Evolutionary conservation across 805 yeast genomes (phyloP), one percentile per base, ranked within the genome.

Genomic region (Yamadazyma tumulicola): DNA sequence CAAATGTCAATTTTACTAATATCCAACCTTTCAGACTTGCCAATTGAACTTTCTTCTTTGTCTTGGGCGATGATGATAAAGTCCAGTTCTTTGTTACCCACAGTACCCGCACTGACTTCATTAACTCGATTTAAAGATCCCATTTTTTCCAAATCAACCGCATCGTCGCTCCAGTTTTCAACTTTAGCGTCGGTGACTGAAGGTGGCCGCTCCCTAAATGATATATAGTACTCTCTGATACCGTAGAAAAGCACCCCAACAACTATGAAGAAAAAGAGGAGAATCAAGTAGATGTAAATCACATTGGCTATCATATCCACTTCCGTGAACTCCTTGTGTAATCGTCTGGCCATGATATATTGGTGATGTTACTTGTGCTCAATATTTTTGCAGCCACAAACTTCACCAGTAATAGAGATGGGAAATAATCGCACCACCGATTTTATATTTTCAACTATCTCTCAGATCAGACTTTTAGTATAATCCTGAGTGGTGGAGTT

Each of bases 221-320:
- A 42, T 4, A 38, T 31, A 16, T 14, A 24, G 17, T 51, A 54
- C 39, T 59, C 63, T 31, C 62, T 36, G 4, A 51, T 27, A 0
- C 51, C 61, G 45, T 52, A 59, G 2, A 44, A 23, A 3, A 47
- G 28, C 0, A 46, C 50, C 3, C 57, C 55, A 4, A 46, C 5
- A 1, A 55, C 48, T 4, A 55, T 38, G 7, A 51, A 42, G 6
- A 29, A 35, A 20, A 56, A 45, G 9, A 55, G 44, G 19, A 58
- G 34, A 5, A 51, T 32, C 21, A 55, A 27, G 32, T 55, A 57
- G 7, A 55, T 48, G 36, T 56, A 56, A 3, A 52, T 39, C 3
- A 55, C 44, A 32, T 54, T 56, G 10, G 61, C 48, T 4, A 58
- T 32, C 16, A 55, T 31, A n/a, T 48, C 52, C 14, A 46, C 45